Evolutionary conservation across 441 rosid species (phyloP).

Genomic region (Viola pubescens): DNA sequence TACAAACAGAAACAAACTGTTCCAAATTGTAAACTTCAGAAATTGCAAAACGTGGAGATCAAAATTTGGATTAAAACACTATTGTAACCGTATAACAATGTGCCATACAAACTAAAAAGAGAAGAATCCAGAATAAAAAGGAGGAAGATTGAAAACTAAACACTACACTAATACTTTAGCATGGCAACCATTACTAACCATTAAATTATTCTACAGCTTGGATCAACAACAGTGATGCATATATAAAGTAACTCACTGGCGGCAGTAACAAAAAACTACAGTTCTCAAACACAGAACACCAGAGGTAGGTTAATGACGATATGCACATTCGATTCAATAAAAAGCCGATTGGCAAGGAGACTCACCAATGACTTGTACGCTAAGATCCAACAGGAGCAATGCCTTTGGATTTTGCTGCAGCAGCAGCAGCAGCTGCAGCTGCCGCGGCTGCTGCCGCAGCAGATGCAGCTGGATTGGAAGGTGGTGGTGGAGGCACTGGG

Average conservation of each 20-base stretch:
- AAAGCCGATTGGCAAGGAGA: conserved; percentile 10
- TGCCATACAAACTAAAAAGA: not conserved
- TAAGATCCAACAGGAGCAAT: conserved; percentile 82
- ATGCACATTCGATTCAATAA: conserved; percentile 33
- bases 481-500: conserved; percentile 57
- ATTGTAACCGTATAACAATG: conserved; percentile 1
- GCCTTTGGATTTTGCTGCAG: conserved; percentile 68
- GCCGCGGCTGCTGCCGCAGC: conserved; percentile 34
- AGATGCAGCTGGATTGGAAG: conserved; percentile 54
- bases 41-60: no score
- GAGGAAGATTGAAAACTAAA: not conserved
- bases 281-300: conserved; percentile 12
- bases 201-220: conserved; percentile 16
- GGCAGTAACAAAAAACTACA: conserved; percentile 18
- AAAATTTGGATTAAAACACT: not conserved
- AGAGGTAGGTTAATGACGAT: conserved; percentile 17
- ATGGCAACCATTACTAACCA: conserved; percentile 3
- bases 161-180: not conserved
- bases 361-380: conserved; percentile 24
- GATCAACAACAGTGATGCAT: conserved; percentile 14
- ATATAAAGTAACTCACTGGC: conserved; percentile 13
- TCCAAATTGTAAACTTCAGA: no score
- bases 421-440: conserved; percentile 53
- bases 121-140: no score
- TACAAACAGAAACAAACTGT: no score